Percentiles rank a stretch among this genome's conserved stretches.
phyloP scores from a whole-genome alignment of 2,329 filamentous ascomycete species.

The Fusarium incarnatum region DNA sequence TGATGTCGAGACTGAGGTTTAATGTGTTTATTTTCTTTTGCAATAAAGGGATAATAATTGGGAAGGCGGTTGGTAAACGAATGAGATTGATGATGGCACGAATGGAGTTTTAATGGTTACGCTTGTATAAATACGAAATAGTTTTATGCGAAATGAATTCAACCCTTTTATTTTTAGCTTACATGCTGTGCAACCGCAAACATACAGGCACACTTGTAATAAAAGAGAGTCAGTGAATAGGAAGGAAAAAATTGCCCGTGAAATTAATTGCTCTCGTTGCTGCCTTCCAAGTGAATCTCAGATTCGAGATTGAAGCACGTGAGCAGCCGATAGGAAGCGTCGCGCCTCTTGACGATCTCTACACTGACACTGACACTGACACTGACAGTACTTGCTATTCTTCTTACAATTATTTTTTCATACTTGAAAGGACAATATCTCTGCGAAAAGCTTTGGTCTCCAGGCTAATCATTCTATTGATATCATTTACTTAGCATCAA shows the following conservation, averaged over 20 bases:
- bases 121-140: conserved; percentile 30
- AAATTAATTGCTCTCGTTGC: neutral
- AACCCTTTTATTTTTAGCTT: neutral
- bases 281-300: neutral
- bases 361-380: neutral
- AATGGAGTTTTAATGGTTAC: conserved; percentile 28
- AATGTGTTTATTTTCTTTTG: conserved; percentile 26
- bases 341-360: neutral
- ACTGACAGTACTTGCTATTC: neutral
- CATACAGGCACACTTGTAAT: too few relatives aligned
- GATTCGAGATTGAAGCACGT: conserved; percentile 2
- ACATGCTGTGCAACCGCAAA: neutral
- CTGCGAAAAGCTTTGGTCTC: rapidly evolving
- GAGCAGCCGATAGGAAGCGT: neutral
- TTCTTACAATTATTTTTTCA: neutral
- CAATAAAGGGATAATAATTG: neutral
- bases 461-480: rapidly evolving
- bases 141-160: conserved; percentile 13
- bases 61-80: neutral
- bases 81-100: conserved; percentile 36
- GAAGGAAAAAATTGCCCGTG: neutral
- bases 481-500: neutral
- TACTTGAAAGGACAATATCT: neutral
- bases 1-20: conserved; percentile 84
- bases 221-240: neutral